Conservation (phyloP, 2,329 filamentous ascomycete genomes). For the Aspergillus ruber region DNA sequence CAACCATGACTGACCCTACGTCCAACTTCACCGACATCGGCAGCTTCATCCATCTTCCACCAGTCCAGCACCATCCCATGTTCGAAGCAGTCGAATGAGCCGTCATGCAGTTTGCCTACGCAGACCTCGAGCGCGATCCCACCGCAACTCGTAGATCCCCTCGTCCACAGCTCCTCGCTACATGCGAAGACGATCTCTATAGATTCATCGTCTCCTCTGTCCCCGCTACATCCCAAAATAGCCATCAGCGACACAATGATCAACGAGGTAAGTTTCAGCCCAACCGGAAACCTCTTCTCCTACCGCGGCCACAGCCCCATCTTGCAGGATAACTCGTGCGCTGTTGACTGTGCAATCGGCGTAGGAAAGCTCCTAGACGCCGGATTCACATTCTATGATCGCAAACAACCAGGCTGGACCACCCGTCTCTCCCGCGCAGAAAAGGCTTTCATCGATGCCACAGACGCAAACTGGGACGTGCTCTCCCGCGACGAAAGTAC, state of each 20-base stretch:
- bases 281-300: conserved; percentile 13
- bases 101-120: conserved; percentile 22
- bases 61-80: conserved; percentile 2
- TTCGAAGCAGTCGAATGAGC: conserved; percentile 18
- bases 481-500: conserved; percentile 6
- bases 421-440: conserved; percentile 11
- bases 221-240: conserved; percentile 11
- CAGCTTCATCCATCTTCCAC: background rate
- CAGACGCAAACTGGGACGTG: conserved; percentile 25
- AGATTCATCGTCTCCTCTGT: conserved; percentile 12
- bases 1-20: no score
- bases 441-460: conserved; percentile 21
- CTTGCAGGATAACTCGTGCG: conserved; percentile 15
- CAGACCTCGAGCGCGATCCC: conserved; percentile 24
- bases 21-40: background rate
- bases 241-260: conserved; percentile 6
- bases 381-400: conserved; percentile 29
- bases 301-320: conserved; percentile 28
- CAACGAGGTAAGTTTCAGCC: conserved; percentile 12
- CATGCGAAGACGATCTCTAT: conserved; percentile 9
- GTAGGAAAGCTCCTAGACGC: conserved; percentile 29
- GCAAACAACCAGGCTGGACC: conserved; percentile 9
- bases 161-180: conserved; percentile 9
- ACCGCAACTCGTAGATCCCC: conserved; percentile 11
- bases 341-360: conserved; percentile 29